These are phyloP conservation scores for Clathrus columnatus DNA, from an alignment of 768 basidiomycete genomes.

Conservation along the genomic window DNA sequence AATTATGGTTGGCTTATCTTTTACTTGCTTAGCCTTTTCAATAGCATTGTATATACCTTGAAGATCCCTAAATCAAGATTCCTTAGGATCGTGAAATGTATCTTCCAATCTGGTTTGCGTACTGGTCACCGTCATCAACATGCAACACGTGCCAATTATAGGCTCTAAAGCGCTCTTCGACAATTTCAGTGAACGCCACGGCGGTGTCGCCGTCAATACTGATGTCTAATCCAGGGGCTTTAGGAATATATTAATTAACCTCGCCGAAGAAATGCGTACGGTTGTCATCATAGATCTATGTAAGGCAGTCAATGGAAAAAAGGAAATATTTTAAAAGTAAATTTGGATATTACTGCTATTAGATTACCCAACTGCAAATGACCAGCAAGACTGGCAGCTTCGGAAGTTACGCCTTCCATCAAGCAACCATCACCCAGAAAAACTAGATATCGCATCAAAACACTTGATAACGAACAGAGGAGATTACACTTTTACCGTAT, in stretches of 20 bases:
- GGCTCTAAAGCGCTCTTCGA: slow-evolving; percentile 75
- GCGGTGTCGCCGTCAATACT: slow-evolving; percentile 93
- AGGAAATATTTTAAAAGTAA: slow-evolving; percentile 13
- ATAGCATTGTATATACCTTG: slow-evolving; percentile 71
- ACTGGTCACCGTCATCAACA: slow-evolving; percentile 76
- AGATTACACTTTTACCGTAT: slow-evolving; percentile 50
- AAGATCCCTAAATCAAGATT: slow-evolving; percentile 47
- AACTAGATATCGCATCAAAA: slow-evolving; percentile 45
- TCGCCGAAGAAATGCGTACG: slow-evolving; percentile 40
- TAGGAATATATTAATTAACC: background rate
- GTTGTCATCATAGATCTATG: slow-evolving; percentile 90
- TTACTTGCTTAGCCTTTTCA: slow-evolving; percentile 64
- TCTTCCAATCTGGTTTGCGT: slow-evolving; percentile 16
- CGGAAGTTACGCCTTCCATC: slow-evolving; percentile 93
- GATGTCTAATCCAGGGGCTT: slow-evolving; percentile 51
- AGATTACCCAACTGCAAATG: slow-evolving; percentile 91
- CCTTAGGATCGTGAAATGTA: slow-evolving; percentile 10
- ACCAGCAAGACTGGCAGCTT: slow-evolving; percentile 87
- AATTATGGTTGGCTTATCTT: slow-evolving; percentile 80
- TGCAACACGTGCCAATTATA: slow-evolving; percentile 93
- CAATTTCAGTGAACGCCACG: slow-evolving; percentile 90
- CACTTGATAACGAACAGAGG: no score
- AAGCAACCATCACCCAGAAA: slow-evolving; percentile 94
- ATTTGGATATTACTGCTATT: slow-evolving; percentile 40
- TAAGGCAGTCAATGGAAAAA: slow-evolving; percentile 14